Base-by-base conservation (phyloP, 306 rosid genomes). In the Dalbergia oliveri region DNA sequence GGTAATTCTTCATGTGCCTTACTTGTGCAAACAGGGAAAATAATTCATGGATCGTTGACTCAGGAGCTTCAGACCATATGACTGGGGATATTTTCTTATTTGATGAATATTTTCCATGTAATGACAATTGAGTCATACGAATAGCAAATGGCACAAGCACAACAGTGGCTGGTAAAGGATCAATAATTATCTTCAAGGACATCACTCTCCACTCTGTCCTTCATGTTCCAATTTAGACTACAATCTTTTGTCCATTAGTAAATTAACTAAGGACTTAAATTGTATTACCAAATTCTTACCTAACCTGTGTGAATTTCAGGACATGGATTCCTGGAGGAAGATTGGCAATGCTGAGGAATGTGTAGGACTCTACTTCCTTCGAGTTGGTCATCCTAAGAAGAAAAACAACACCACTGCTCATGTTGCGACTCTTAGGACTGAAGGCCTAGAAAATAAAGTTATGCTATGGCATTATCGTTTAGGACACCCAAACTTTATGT, bases 261-360 rank as follows among this genome's bases (percentile, higher is more conserved):
- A 47, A 50, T 14, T 62, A 10, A 62, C 75, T 7, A 45, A 14
- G 3, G 75, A 69, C 15, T 4, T 69, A 41, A 69, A 69, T 2
- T 69, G 74, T 47, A 4, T 49, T 0, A 26, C 74, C 23, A 69
- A 21, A 4, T 14, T 69, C 15, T 23, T 10, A 6, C 44, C 75
- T 23, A 12, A 50, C 26, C 2, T 14, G 21, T 50, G 75, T 50
- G 45, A 69, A 69, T 69, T 69, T 49, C 61, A 69, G 45, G 26
- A 4, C 49, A 15, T 71, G 76, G 41, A 69, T 6, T 45, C 9
- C 4, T 44, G 67, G 44, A 62, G 6, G 67, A 62, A 0, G 44
- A 33, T 62, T 62, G 67, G 44, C 59, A 69, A 18, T 69, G 73
- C 73, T 69, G 6, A 47, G 5, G 59, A 67, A 6, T 12, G 37